A percentile compares a stretch with the other conserved stretches of the same genome.
Conservation (phyloP, 2,329 filamentous ascomycete species). For the Neopestalotiopsis rosae region DNA sequence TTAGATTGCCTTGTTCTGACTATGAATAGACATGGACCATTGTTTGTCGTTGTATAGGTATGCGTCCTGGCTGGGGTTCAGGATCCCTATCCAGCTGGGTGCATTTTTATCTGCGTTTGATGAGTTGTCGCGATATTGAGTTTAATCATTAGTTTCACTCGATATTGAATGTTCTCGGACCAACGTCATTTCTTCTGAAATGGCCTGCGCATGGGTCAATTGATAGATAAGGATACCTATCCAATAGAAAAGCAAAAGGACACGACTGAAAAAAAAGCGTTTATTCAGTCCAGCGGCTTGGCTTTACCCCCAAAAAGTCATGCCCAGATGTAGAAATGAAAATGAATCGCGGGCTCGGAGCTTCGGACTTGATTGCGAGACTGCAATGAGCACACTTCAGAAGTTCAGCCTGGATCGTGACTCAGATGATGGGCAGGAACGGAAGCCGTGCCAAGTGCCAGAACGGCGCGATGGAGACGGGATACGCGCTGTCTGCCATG, state of each 20-base stretch:
- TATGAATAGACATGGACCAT: too few relatives aligned
- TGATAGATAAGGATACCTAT: background rate
- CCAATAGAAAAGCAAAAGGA: background rate
- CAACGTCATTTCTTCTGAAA: constrained; percentile 5
- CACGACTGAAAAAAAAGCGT: background rate
- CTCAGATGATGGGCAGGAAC: background rate
- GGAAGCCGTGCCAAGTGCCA: background rate
- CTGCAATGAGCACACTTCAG: background rate
- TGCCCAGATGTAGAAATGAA: too few relatives aligned
- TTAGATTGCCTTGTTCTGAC: too few relatives aligned
- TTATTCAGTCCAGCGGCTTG: background rate
- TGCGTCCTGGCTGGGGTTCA: too few relatives aligned
- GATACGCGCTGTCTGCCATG: background rate
- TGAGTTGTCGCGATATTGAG: background rate
- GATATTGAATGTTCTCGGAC: background rate
- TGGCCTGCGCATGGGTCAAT: background rate
- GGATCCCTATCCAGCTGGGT: too few relatives aligned
- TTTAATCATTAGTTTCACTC: background rate
- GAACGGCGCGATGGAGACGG: background rate
- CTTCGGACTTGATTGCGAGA: too few relatives aligned
- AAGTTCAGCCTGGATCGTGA: background rate
- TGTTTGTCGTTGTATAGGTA: too few relatives aligned
- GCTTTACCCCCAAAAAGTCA: too few relatives aligned
- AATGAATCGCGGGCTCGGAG: too few relatives aligned
- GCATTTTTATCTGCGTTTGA: background rate